A percentile compares a stretch with the other conserved stretches of the same genome.
Conservation (phyloP, 805 yeast species). For the Saccharomycopsis fodiens region DNA sequence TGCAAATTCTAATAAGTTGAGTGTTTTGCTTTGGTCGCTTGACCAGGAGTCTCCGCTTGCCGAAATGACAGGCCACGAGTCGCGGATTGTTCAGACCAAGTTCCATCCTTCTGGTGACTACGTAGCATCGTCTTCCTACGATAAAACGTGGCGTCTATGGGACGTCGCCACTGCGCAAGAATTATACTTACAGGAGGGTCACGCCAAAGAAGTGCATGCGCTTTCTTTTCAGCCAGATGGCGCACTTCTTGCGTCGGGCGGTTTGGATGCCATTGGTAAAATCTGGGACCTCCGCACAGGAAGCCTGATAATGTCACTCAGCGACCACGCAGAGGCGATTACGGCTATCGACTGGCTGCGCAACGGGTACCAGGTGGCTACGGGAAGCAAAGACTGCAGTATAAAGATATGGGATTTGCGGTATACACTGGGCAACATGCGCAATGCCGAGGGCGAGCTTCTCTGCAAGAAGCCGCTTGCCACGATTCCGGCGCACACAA, state of each 20-base stretch:
- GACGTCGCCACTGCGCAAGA: conserved; percentile 47
- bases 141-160: conserved; percentile 86
- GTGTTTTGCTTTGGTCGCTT: conserved; percentile 31
- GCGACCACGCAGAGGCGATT: conserved; percentile 67
- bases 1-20: conserved; percentile 39
- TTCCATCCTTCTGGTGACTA: conserved; percentile 58
- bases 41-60: conserved; percentile 22
- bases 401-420: conserved; percentile 86
- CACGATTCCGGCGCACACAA: conserved; percentile 69
- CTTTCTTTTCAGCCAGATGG: conserved; percentile 72
- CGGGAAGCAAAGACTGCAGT: conserved; percentile 78
- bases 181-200: conserved; percentile 77
- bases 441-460: background rate
- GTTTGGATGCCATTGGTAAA: conserved; percentile 63
- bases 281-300: conserved; percentile 90
- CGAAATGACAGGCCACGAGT: conserved; percentile 37
- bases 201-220: conserved; percentile 60
- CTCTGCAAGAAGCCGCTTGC: conserved; percentile 21
- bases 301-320: conserved; percentile 44
- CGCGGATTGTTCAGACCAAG: conserved; percentile 51
- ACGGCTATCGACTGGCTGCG: conserved; percentile 67
- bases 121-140: conserved; percentile 69
- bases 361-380: conserved; percentile 68
- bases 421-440: conserved; percentile 27
- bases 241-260: conserved; percentile 65